Percentiles rank a stretch among this genome's conserved stretches.
These are phyloP conservation scores for Rosa persica DNA, from an alignment of 306 rosid species.

Conservation along the genomic window DNA sequence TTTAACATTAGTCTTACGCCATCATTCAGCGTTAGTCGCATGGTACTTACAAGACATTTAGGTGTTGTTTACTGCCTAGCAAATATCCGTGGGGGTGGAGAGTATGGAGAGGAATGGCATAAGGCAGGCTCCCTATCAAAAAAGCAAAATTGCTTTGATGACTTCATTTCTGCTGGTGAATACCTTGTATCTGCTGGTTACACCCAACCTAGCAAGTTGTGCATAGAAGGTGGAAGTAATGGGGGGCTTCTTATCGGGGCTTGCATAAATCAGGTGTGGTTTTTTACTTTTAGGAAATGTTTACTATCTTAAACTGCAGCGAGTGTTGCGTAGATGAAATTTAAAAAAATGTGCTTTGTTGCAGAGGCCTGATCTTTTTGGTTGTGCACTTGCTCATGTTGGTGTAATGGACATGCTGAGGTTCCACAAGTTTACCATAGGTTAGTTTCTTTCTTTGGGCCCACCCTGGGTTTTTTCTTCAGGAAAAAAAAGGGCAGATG, in stretches of 20 bases:
- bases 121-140: constrained; percentile 86
- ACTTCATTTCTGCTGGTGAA: constrained; percentile 89
- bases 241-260: constrained; percentile 97
- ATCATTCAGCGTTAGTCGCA: constrained; percentile 68
- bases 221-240: constrained; percentile 96
- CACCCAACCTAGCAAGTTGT: constrained; percentile 76
- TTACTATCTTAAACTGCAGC: background rate
- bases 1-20: constrained; percentile 81
- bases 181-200: constrained; percentile 80
- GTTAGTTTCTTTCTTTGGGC: constrained; percentile 39
- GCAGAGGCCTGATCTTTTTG: constrained; percentile 94
- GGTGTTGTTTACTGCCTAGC: constrained; percentile 81
- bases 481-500: background rate
- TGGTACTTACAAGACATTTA: constrained; percentile 68
- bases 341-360: background rate
- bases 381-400: constrained; percentile 95
- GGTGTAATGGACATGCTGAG: constrained; percentile 99
- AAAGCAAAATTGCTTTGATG: constrained; percentile 95
- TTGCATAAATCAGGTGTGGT: constrained; percentile 79
- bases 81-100: constrained; percentile 98
- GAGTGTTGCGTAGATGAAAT: background rate
- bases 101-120: constrained; percentile 99
- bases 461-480: background rate
- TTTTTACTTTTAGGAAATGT: background rate
- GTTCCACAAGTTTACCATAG: constrained; percentile 93